A percentile compares a stretch with the other conserved stretches of the same genome.
Evolutionary conservation across 2,329 filamentous ascomycete species (phyloP).

Genomic region (Corinectria fuckeliana): DNA sequence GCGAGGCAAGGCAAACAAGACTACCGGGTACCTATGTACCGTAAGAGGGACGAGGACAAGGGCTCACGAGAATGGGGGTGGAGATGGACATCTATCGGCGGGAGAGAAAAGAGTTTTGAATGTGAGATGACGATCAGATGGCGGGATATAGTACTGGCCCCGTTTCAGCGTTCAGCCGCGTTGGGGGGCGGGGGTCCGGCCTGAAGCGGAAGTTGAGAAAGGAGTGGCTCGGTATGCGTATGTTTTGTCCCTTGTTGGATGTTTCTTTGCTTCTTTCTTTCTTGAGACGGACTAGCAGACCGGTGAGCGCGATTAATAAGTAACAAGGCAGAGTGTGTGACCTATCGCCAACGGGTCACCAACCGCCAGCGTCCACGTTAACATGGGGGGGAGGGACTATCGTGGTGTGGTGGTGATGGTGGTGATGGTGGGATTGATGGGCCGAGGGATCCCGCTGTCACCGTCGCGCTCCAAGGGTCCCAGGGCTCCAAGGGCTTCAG

Average conservation of each 20-base stretch:
- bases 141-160: conserved; percentile 1
- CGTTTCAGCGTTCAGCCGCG: conserved; percentile 15
- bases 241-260: neutral
- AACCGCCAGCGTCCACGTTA: neutral
- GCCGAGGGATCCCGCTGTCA: neutral
- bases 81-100: neutral
- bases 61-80: neutral
- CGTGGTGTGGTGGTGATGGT: conserved; percentile 3
- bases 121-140: conserved; percentile 1
- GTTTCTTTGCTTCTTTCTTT: neutral
- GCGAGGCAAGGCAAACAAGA: neutral
- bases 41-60: neutral
- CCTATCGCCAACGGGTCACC: neutral
- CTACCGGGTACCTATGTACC: neutral
- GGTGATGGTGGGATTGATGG: neutral
- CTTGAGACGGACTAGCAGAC: neutral
- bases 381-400: neutral
- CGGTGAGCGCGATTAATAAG: neutral
- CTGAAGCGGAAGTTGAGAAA: conserved; percentile 4
- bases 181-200: neutral
- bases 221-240: neutral
- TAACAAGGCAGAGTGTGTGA: neutral
- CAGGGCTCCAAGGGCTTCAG: no score
- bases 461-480: neutral
- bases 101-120: neutral